Evolutionary conservation across 495 filamentous ascomycete genomes (phyloP).

Genomic region (Durotheca rogersii): DNA sequence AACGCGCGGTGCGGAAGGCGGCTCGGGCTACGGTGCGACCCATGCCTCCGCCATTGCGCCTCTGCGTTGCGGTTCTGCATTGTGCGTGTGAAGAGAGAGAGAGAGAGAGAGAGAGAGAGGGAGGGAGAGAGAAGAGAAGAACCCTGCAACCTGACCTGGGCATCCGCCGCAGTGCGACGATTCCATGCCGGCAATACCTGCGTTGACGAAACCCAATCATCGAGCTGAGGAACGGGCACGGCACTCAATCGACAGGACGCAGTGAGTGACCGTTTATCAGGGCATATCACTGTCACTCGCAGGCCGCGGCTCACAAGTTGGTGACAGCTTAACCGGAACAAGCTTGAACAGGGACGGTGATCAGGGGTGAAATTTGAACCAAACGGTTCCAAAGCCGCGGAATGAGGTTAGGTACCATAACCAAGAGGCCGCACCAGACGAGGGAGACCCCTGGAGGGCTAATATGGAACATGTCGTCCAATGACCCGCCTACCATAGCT

Average conservation of each 20-base stretch:
- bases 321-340: constrained; percentile 2
- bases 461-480: constrained; percentile 24
- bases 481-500: constrained; percentile 18
- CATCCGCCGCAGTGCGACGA: constrained; percentile 12
- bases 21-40: constrained; percentile 16
- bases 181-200: constrained; percentile 22
- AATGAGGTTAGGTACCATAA: constrained; percentile 31
- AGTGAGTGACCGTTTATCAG: neutral
- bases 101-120: too few species aligned
- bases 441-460: constrained; percentile 25
- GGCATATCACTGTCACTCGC: neutral
- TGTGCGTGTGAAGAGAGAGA: too few species aligned
- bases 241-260: neutral
- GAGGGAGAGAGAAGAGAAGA: constrained; percentile 20
- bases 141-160: too few species aligned
- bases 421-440: constrained; percentile 21
- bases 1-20: constrained; percentile 18
- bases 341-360: constrained; percentile 16
- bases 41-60: too few species aligned
- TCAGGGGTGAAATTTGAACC: constrained; percentile 29
- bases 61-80: constrained; percentile 12
- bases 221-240: constrained; percentile 2
- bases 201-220: constrained; percentile 18
- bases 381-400: constrained; percentile 33
- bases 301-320: constrained; percentile 7